Evolutionary conservation across 345 rosid species (phyloP).

Genomic region (Excoecaria cochinchinensis): DNA sequence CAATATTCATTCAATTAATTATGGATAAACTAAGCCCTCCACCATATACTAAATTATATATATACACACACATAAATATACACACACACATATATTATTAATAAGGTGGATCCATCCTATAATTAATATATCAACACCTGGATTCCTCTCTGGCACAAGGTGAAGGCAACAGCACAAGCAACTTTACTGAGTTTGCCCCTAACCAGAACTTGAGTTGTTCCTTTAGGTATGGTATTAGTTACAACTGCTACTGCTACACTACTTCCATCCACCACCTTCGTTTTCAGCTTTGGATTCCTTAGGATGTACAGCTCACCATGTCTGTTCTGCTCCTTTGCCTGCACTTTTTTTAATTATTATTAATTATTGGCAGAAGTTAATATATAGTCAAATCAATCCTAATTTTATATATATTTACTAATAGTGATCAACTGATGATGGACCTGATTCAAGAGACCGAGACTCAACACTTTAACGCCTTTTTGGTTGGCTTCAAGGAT

Average conservation of each 20-base stretch:
- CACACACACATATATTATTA: no score
- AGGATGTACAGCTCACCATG: slow-evolving; percentile 47
- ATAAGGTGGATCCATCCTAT: no score
- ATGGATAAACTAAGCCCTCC: no score
- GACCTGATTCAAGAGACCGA: slow-evolving; percentile 69
- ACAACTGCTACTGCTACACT: slow-evolving; percentile 56
- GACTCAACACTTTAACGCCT: slow-evolving; percentile 55
- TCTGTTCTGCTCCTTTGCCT: slow-evolving; percentile 56
- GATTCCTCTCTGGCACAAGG: slow-evolving; percentile 46
- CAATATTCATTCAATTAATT: no score
- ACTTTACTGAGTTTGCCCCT: slow-evolving; percentile 52
- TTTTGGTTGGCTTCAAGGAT: slow-evolving; percentile 52
- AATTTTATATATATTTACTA: no score
- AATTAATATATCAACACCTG: slow-evolving; percentile 31
- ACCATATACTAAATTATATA: no score
- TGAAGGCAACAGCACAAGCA: slow-evolving; percentile 44
- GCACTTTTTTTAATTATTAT: not conserved
- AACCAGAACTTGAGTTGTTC: slow-evolving; percentile 45
- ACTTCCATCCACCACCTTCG: slow-evolving; percentile 67
- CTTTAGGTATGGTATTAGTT: slow-evolving; percentile 52
- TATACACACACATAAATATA: no score
- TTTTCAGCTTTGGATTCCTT: slow-evolving; percentile 44
- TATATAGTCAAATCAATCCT: no score
- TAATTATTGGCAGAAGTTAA: not conserved
- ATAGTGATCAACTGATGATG: not conserved